A percentile compares a stretch with the other conserved stretches of the same genome.
Evolutionary conservation across 257 asterid species (phyloP).

Genomic region (Gentiana straminea): DNA sequence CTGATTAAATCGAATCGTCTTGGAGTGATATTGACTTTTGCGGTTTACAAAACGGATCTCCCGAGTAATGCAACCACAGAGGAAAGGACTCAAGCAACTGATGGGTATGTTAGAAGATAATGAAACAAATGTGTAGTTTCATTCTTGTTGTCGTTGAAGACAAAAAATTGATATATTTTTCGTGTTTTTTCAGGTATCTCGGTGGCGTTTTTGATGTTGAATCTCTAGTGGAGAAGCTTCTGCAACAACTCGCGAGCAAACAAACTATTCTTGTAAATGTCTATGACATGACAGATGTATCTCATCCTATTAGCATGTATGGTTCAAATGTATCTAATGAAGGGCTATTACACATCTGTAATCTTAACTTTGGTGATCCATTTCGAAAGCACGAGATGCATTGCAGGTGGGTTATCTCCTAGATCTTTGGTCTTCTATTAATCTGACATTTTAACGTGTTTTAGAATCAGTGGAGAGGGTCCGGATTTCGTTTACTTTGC

Average conservation of each 20-base stretch:
- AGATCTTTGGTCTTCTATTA: neutral
- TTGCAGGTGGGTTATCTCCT: conserved; percentile 52
- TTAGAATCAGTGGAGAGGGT: neutral
- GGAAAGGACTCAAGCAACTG: conserved; percentile 71
- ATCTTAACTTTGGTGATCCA: conserved; percentile 92
- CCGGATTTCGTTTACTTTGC: too few species aligned
- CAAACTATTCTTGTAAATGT: conserved; percentile 88
- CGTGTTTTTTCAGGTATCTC: conserved; percentile 49
- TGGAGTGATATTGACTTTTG: conserved; percentile 93
- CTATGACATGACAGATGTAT: conserved; percentile 59
- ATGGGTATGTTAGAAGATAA: conserved; percentile 43
- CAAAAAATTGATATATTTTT: too few species aligned
- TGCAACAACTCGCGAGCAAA: conserved; percentile 95
- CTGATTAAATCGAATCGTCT: conserved; percentile 83
- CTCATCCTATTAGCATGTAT: conserved; percentile 82
- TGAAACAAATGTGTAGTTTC: too few species aligned
- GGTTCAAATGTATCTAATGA: conserved; percentile 49
- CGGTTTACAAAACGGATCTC: conserved; percentile 70
- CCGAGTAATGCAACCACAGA: conserved; percentile 55
- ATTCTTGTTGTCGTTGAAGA: too few species aligned
- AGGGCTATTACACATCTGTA: conserved; percentile 50
- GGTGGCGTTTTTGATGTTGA: conserved; percentile 95
- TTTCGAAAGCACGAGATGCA: conserved; percentile 92
- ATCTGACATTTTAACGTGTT: too few species aligned
- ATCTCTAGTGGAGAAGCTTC: conserved; percentile 93